A percentile compares a stretch with the other conserved stretches of the same genome.
Conservation (phyloP, 768 basidiomycete genomes). For the Bullera alba region DNA sequence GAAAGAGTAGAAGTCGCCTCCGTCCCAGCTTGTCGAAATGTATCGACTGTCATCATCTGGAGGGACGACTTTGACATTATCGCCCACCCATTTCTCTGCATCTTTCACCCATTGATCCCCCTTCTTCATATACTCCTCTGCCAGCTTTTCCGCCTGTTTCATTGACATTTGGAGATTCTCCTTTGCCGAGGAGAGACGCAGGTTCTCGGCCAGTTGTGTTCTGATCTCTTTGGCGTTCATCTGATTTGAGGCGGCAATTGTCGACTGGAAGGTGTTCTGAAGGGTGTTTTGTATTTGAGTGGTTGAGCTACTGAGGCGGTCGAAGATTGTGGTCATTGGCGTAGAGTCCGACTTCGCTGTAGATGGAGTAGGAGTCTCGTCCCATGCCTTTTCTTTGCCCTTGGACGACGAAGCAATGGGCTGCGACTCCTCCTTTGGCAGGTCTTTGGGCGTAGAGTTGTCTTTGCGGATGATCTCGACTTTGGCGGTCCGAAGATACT, state of each 20-base stretch:
- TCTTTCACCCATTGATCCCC: constrained; percentile 44
- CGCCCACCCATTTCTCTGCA: constrained; percentile 61
- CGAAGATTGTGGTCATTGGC: constrained; percentile 9
- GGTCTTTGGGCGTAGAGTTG: neutral
- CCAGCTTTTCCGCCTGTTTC: constrained; percentile 53
- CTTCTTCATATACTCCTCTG: constrained; percentile 76
- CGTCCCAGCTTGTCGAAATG: constrained; percentile 66
- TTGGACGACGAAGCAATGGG: too few relatives aligned
- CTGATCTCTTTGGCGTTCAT: constrained; percentile 24
- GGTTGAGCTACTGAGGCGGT: constrained; percentile 28
- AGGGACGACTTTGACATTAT: constrained; percentile 87
- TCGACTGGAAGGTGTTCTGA: constrained; percentile 24
- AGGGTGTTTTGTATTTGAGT: constrained; percentile 26
- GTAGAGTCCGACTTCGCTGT: neutral
- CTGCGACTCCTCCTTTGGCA: neutral
- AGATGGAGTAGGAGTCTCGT: constrained; percentile 2
- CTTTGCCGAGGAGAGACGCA: constrained; percentile 51
- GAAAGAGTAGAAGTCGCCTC: constrained; percentile 76
- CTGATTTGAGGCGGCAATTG: constrained; percentile 23
- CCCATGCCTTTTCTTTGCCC: constrained; percentile 38
- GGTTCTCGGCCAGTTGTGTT: constrained; percentile 33
- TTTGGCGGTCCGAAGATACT: constrained; percentile 35
- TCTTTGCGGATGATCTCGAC: constrained; percentile 39
- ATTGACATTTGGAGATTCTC: constrained; percentile 55
- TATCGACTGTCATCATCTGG: constrained; percentile 55